Base-by-base conservation (phyloP, 345 rosid genomes). In the Pistacia vera region DNA sequence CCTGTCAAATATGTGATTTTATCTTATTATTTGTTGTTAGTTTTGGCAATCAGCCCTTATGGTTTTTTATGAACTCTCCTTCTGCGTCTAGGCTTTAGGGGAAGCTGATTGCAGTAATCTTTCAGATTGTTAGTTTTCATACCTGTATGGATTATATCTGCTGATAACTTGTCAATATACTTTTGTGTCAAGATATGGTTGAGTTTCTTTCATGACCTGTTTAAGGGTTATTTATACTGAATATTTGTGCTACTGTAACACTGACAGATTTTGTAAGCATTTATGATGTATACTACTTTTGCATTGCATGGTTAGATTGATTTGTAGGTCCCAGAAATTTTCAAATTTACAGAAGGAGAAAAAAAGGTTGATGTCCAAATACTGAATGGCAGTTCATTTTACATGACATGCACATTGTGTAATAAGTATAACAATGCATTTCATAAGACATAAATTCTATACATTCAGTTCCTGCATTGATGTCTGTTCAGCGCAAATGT, bases 281-380 rank as follows among this genome's bases (percentile, higher is more conserved):
- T 44, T 25, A 25, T 67, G 89, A 88, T 51, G 62, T 62, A 30
- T 18, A 14, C 66, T 30, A 62, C 18, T 30, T 14, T 2, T 36
- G 44, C n/a, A 38, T 38, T 64, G 68, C 13, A 6, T 64, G 12
- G 8, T 71, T 22, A 7, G 8, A 41, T 44, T 17, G 22, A 41
- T 44, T 72, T 60, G 30, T 59, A 8, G 35, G 22, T 72, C 25
- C 38, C 36, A 52, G 22, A 33, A 18, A n/a, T 54, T 44, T 14
- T n/a, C 0, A 38, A 57, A 38, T 11, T 20, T 25, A 35, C 14
- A 20, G 25, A 54, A 38, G 56, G 28, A 12, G n/a, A n/a, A n/a
- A n/a, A n/a, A n/a, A n/a, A n/a, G 22, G 73, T 20, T 13, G 63
- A 35, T 33, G 11, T 69, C 16, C 1, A 54, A 38, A 69, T 54